These are phyloP conservation scores for Breviolum minutum DNA, from an alignment of 73 alveolate species.

Conservation along the genomic window DNA sequence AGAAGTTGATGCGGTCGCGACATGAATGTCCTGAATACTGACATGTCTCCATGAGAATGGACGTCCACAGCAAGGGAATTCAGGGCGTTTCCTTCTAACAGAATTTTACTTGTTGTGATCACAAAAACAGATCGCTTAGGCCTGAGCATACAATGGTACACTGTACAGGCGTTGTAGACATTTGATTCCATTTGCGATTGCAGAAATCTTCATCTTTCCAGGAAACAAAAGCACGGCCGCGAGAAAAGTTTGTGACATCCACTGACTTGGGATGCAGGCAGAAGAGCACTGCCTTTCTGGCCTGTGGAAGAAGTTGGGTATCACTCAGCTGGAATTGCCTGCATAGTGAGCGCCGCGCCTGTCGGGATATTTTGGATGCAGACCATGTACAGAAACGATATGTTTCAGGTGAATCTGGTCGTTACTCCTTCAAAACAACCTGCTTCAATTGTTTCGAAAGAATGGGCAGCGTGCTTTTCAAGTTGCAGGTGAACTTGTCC, in stretches of 20 bases:
- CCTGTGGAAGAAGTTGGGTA: background rate
- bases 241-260: background rate
- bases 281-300: background rate
- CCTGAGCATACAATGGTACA: background rate
- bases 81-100: too few relatives aligned
- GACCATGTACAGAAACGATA: background rate
- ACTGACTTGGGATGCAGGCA: background rate
- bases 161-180: background rate
- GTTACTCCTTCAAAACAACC: too few relatives aligned
- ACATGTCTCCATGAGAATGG: too few relatives aligned
- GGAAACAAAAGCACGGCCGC: background rate
- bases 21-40: too few relatives aligned
- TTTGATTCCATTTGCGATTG: background rate
- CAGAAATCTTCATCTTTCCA: background rate
- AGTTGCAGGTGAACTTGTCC: too few relatives aligned
- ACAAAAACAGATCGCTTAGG: background rate
- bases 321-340: slow-evolving; percentile 5
- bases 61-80: too few relatives aligned
- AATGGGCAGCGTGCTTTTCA: too few relatives aligned
- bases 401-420: too few relatives aligned
- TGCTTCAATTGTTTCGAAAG: too few relatives aligned
- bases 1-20: too few relatives aligned
- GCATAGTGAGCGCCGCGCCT: background rate
- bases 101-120: too few relatives aligned
- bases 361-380: background rate